These are phyloP conservation scores for Globisporangium spinosum DNA, from an alignment of 352 stramenopile genomes.

Conservation along the genomic window DNA sequence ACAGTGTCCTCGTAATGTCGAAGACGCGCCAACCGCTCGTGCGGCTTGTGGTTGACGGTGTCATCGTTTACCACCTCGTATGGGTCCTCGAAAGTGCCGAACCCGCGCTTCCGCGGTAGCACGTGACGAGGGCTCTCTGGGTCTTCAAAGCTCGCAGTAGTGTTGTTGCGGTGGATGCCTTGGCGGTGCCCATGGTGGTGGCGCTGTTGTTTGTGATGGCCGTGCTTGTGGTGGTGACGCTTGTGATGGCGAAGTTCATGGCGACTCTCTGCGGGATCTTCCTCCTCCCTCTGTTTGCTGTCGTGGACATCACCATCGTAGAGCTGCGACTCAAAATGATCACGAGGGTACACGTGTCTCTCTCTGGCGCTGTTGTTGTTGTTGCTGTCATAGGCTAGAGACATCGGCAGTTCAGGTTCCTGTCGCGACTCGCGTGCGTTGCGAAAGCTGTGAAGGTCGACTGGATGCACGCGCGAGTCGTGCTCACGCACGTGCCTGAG, in stretches of 20 bases:
- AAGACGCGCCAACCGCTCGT: background rate
- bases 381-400: background rate
- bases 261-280: background rate
- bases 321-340: conserved; percentile 5
- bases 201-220: background rate
- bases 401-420: background rate
- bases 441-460: background rate
- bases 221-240: background rate
- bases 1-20: background rate
- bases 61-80: background rate
- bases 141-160: background rate
- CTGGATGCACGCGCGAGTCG: background rate
- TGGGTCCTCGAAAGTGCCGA: background rate
- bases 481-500: background rate
- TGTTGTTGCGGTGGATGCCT: background rate
- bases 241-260: background rate
- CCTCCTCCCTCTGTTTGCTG: background rate
- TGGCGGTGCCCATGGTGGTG: conserved; percentile 3
- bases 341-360: conserved; percentile 4
- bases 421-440: background rate
- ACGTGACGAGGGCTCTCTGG: background rate
- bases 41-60: background rate
- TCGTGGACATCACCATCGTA: background rate
- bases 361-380: background rate
- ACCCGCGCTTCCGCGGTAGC: background rate